A percentile compares a stretch with the other conserved stretches of the same genome.
These are phyloP conservation scores for Fusarium sp. DNA, from an alignment of 2,329 filamentous ascomycete genomes.

Conservation along the genomic window DNA sequence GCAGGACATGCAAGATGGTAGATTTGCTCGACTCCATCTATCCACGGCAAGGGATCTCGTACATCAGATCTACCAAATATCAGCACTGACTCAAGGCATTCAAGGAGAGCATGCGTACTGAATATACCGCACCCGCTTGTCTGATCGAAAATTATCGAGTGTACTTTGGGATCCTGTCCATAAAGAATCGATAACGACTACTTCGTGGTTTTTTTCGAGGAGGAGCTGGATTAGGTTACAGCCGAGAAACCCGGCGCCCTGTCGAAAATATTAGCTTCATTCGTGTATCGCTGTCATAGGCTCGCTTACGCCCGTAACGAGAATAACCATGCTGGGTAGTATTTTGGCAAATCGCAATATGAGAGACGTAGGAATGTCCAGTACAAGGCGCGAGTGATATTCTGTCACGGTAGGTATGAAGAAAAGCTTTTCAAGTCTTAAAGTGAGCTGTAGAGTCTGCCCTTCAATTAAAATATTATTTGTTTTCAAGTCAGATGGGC, in stretches of 20 bases:
- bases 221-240: constrained; percentile 33
- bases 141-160: constrained; percentile 9
- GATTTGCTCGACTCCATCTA: constrained; percentile 33
- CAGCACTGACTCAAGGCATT: accelerated
- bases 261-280: background rate
- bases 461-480: background rate
- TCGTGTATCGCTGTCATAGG: background rate
- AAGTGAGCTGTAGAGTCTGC: background rate
- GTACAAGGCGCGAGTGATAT: too few relatives aligned
- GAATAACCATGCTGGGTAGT: constrained; percentile 13
- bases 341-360: too few relatives aligned
- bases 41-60: constrained; percentile 29
- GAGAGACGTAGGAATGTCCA: too few relatives aligned
- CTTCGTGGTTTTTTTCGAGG: constrained; percentile 24
- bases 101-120: background rate
- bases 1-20: constrained; percentile 40
- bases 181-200: constrained; percentile 35
- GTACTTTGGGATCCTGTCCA: constrained; percentile 36
- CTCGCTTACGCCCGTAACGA: constrained; percentile 34
- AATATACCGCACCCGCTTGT: constrained; percentile 29
- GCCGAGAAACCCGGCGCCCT: constrained; percentile 41
- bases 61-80: constrained; percentile 20
- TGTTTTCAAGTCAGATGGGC: background rate
- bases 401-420: too few relatives aligned
- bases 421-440: too few relatives aligned